phyloP scores from a whole-genome alignment of 1,284 basidiomycete genomes.

The Golubevia pallescens region DNA sequence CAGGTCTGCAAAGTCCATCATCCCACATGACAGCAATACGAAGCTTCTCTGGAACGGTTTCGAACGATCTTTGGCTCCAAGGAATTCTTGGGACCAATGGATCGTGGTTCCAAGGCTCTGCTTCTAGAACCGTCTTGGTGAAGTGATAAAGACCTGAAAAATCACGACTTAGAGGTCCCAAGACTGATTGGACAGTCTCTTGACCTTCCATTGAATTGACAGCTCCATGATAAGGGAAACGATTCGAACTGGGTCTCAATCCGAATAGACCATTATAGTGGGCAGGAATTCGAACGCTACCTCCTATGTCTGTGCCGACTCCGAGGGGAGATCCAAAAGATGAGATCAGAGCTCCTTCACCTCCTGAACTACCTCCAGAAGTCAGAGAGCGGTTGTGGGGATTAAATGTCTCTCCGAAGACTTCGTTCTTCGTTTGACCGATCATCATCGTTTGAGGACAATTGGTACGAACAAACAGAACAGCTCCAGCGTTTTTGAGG shows the following conservation, averaged over 20 bases:
- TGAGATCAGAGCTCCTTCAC: slow-evolving; percentile 72
- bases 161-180: slow-evolving; percentile 74
- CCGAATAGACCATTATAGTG: slow-evolving; percentile 74
- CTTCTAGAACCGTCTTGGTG: slow-evolving; percentile 70
- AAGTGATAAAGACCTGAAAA: slow-evolving; percentile 73
- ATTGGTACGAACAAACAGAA: slow-evolving; percentile 76
- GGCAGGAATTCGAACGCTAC: slow-evolving; percentile 74
- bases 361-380: slow-evolving; percentile 72
- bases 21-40: slow-evolving; percentile 65
- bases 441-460: slow-evolving; percentile 71
- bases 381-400: slow-evolving; percentile 70
- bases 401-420: slow-evolving; percentile 76
- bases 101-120: slow-evolving; percentile 75
- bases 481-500: slow-evolving; percentile 71
- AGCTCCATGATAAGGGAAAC: slow-evolving; percentile 74
- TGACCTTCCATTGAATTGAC: slow-evolving; percentile 70
- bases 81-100: slow-evolving; percentile 72
- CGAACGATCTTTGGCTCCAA: slow-evolving; percentile 68
- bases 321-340: slow-evolving; percentile 72
- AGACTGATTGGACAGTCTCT: slow-evolving; percentile 74
- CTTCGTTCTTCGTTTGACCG: slow-evolving; percentile 66
- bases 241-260: slow-evolving; percentile 74
- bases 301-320: slow-evolving; percentile 76
- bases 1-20: slow-evolving; percentile 65
- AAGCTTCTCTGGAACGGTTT: slow-evolving; percentile 30